Conservation (phyloP, 2,329 filamentous ascomycete species). For the Alternaria panax region DNA sequence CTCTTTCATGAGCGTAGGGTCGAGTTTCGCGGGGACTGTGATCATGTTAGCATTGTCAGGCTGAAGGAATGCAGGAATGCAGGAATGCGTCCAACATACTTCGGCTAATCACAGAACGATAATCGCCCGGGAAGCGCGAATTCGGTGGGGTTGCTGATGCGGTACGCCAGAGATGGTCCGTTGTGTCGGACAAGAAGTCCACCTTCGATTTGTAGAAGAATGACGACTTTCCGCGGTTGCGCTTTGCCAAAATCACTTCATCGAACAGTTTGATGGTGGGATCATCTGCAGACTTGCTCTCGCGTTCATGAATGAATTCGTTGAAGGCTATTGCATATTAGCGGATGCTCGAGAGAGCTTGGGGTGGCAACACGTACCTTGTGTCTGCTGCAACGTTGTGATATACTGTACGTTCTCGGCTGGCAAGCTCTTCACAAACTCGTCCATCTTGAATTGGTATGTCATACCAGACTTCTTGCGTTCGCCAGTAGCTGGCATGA, state of each 20-base stretch:
- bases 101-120: slow-evolving; percentile 59
- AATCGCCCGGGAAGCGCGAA: slow-evolving; percentile 63
- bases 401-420: slow-evolving; percentile 71
- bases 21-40: slow-evolving; percentile 79
- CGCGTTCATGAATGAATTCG: slow-evolving; percentile 84
- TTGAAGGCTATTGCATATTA: slow-evolving; percentile 66
- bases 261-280: slow-evolving; percentile 79
- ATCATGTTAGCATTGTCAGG: slow-evolving; percentile 54
- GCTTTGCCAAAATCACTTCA: slow-evolving; percentile 82
- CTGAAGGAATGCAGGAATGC: too few species aligned
- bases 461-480: slow-evolving; percentile 68
- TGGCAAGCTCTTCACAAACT: slow-evolving; percentile 69
- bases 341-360: neutral
- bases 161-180: slow-evolving; percentile 80
- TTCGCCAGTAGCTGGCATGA: slow-evolving; percentile 65
- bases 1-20: slow-evolving; percentile 88
- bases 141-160: slow-evolving; percentile 65
- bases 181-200: slow-evolving; percentile 73
- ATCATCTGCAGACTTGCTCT: slow-evolving; percentile 68
- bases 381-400: slow-evolving; percentile 68
- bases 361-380: slow-evolving; percentile 54
- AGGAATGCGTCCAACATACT: slow-evolving; percentile 46
- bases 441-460: slow-evolving; percentile 72
- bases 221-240: slow-evolving; percentile 70
- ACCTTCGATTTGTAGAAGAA: slow-evolving; percentile 67